Evolutionary conservation across 345 rosid species (phyloP), one percentile per base, ranked within the genome.

Genomic region (Rhodamnia rubescens): DNA sequence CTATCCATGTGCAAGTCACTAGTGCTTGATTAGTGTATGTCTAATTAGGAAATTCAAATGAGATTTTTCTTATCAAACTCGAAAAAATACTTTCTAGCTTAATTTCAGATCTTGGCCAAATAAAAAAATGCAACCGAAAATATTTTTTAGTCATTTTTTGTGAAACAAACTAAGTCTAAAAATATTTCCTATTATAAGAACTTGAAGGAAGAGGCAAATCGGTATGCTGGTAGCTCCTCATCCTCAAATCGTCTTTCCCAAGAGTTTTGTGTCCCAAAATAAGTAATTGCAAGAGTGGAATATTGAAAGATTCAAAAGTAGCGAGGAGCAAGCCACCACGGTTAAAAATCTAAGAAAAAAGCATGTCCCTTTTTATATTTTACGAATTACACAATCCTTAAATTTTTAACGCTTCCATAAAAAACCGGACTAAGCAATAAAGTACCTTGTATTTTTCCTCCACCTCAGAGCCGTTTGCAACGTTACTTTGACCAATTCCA

Each of bases 401-500:
- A 32, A 32, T 64, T 16, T 12, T 32, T 64, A 64, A 64, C 7
- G 24, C 44, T 64, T 32, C 20, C 12, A 18, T 4, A 64, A 32
- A 64, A 64, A 32, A 12, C 6, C 4, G 9, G 44, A 32, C 3
- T 32, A 8, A 64, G 3, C 12, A 69, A 69, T 32, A 69, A 69
- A 0, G 6, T 64, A 1, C 11, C 12, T 32, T 1, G 0, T 18
- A 69, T 36, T 69, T 69, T 69, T 69, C 40, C 24, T 32, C 13
- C 0, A 3, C 44, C 47, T 69, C 8, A 49, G 24, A 32, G 44
- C 44, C 16, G 6, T 18, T 58, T 61, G 42, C 27, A 29, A 56
- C 51, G 82, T 51, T 85, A 83, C 80, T 82, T 84, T 78, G 40
- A 85, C 78, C 87, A 82, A 54, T 85, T 75, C 82, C 83, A 32